phyloP scores from a whole-genome alignment of 371 early-diverging fungal species.

The Encephalitozoon intestinalis region DNA sequence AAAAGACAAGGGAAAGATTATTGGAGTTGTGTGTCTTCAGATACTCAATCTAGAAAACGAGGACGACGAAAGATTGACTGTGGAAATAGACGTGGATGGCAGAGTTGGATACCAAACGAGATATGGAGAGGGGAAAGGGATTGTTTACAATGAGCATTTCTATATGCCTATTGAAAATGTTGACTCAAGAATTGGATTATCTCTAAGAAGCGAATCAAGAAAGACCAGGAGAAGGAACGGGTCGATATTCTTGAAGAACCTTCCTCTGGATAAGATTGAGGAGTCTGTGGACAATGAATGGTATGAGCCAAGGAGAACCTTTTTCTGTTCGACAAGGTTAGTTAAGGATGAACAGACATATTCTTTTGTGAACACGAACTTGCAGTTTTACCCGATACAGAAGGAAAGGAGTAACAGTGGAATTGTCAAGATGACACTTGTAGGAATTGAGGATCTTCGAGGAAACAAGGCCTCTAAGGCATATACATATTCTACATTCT shows the following conservation, averaged over 20 bases:
- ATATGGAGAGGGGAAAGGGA: constrained; percentile 17
- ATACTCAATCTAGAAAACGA: constrained; percentile 36
- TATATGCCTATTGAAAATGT: constrained; percentile 50
- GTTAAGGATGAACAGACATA: constrained; percentile 30
- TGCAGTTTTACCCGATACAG: constrained; percentile 27
- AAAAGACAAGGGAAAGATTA: constrained; percentile 36
- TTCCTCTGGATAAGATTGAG: constrained; percentile 1
- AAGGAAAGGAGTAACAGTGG: constrained; percentile 30
- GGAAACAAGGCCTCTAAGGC: constrained; percentile 5
- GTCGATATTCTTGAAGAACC: constrained; percentile 39
- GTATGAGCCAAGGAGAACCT: constrained; percentile 1
- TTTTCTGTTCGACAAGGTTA: constrained; percentile 15
- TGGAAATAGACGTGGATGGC: constrained; percentile 47
- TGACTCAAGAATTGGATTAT: constrained; percentile 38
- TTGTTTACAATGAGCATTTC: constrained; percentile 53
- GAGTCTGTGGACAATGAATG: constrained; percentile 2
- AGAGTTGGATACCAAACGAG: constrained; percentile 22
- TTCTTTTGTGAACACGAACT: constrained; percentile 5
- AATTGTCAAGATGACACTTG: constrained; percentile 51
- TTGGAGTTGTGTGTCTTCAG: constrained; percentile 59
- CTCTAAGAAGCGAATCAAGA: not conserved
- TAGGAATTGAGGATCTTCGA: constrained; percentile 54
- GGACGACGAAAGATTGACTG: constrained; percentile 14
- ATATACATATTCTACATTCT: constrained; percentile 46
- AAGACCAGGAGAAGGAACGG: constrained; percentile 19